Evolutionary conservation across 306 rosid species (phyloP), one percentile per base, ranked within the genome.

Genomic region (Ziziphus jujuba): DNA sequence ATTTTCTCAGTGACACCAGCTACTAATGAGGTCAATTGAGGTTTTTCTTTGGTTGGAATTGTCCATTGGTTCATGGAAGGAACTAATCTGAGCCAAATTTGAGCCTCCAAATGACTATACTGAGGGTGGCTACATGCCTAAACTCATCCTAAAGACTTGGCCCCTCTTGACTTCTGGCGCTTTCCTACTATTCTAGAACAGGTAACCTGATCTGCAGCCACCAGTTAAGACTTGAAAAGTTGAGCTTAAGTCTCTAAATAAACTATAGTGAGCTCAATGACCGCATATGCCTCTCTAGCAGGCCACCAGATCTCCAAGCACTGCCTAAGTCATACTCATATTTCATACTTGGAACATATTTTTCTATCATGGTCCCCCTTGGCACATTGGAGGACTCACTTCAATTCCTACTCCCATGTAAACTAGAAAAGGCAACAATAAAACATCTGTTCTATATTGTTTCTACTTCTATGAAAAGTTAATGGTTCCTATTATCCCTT

Each of bases 371-470:
- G 33, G 33, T 13, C 17, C 50, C 50, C 2, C 50, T 45, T 38
- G 35, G 43, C 23, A 33, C 40, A 21, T 47, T 52, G 9, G 12
- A 24, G 38, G 33, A 28, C 33, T 28, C 33, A 28, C 33, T 28
- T 53, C 15, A 24, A 64, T 36, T 52, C 50, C 51, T 56, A 72
- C 48, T 47, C 56, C 7, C 22, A 36, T 28, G 44, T 35, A 31
- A 33, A 44, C 19, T 17, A 20, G 44, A 47, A 44, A 63, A 21
- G 11, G 36, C 11, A 43, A 3, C 14, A 50, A 22, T 20, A 13
- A 16, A 53, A 43, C 55, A 61, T 49, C 35, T 16, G 4, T 28
- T 28, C 4, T 28, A 28, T 28, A 28, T 28, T 28, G 33, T 28
- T 28, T 28, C 33, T 28, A 4, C 4, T 28, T 28, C 33, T 28